Evolutionary conservation across 192 early-diverging fungal species (phyloP), one percentile per base, ranked within the genome.

Genomic region (Backusella morwellensis): DNA sequence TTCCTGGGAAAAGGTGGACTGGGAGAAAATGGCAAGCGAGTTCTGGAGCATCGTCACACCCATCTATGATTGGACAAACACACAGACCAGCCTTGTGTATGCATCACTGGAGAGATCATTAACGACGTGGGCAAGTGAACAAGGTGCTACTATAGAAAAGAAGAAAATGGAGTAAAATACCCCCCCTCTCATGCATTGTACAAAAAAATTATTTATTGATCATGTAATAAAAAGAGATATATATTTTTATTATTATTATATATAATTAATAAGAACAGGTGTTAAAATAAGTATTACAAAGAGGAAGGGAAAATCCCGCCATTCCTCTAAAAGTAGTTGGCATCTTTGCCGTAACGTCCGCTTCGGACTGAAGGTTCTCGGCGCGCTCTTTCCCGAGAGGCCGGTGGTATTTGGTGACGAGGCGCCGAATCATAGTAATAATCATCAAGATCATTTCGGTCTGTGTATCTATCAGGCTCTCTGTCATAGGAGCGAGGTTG

Each of bases 381-480:
- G 8, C 67, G 67, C 21, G 67, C 3, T 35, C 67, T 34, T 36
- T 68, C 67, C 15, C 67, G 29, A 8, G 67, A n/a, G 4, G 66
- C 66, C 4, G 67, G 14, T 19, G 67, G 67, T 35, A 19, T 17
- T 6, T 40, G 41, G 15, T 17, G 42, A 50, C 26, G 26, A 23
- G 36, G 15, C n/a, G 41, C 17, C 40, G 40, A 41, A 47, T 68
- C 67, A 47, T 72, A 72, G 17, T 72, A 50, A 50, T 72, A 72
- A 72, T 72, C 70, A 72, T 72, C 70, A 29, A 72, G 40, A 50
- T 72, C 70, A 47, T 72, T 42, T 50, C 44, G 15, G 29, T 47
- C 41, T 6, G 42, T 17, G 14, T 29, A 47, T 50, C 21, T 23
- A 42, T 40, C 40, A 47, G 40, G 26, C 2, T 42, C 23, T 19